Conservation (phyloP, 495 filamentous ascomycete genomes). For the Xylaria sp. region DNA sequence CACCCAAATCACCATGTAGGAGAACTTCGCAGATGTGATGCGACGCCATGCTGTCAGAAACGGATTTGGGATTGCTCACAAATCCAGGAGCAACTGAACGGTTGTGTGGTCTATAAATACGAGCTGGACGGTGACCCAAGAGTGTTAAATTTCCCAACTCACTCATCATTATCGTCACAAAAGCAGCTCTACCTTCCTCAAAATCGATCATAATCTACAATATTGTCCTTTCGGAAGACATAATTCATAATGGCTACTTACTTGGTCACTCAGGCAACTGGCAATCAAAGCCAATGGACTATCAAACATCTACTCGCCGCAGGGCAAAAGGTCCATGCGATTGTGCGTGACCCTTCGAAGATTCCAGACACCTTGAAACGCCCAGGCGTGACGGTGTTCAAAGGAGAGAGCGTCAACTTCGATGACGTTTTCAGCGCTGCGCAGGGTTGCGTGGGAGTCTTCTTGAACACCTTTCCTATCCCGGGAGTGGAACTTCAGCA, state of each 20-base stretch:
- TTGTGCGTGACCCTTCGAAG: conserved; percentile 46
- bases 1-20: background rate
- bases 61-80: background rate
- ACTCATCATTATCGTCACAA: background rate
- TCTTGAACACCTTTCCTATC: conserved; percentile 45
- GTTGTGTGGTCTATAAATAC: conserved; percentile 15
- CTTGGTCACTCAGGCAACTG: conserved; percentile 57
- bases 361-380: conserved; percentile 38
- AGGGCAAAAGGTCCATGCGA: conserved; percentile 45
- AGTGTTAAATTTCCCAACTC: background rate
- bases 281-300: conserved; percentile 53
- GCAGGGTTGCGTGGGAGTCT: conserved; percentile 48
- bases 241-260: conserved; percentile 43
- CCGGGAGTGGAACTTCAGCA: conserved; percentile 41
- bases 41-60: background rate
- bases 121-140: background rate
- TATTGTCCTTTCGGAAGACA: background rate
- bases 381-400: conserved; percentile 47
- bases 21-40: background rate
- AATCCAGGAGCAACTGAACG: background rate
- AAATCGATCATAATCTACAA: background rate
- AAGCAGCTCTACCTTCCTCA: background rate
- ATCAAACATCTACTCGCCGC: conserved; percentile 45
- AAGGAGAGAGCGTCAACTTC: conserved; percentile 51
- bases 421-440: conserved; percentile 44